These are phyloP conservation scores for Austroboletus rostrupii DNA, from an alignment of 1,284 basidiomycete genomes.

Conservation along the genomic window DNA sequence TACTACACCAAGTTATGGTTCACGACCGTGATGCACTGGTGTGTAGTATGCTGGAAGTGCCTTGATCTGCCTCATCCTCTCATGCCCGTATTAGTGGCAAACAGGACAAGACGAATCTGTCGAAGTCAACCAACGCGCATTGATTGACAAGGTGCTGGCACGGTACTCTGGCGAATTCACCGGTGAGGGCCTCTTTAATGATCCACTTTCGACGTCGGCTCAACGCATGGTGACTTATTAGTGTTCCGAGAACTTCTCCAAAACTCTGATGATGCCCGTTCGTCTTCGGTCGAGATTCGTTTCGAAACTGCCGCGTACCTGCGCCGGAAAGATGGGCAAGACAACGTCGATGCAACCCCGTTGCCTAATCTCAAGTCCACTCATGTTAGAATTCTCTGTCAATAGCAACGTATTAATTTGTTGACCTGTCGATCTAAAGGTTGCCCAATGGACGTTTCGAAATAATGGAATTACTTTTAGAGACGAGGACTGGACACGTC, in stretches of 20 bases:
- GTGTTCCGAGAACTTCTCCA: conserved; percentile 90
- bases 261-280: conserved; percentile 93
- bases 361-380: conserved; percentile 64
- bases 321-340: conserved; percentile 32
- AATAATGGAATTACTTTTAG: conserved; percentile 85
- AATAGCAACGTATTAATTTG: not conserved
- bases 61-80: not conserved
- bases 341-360: conserved; percentile 5
- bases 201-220: too few species aligned
- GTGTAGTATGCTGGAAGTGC: not conserved
- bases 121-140: conserved; percentile 90
- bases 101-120: conserved; percentile 67
- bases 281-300: conserved; percentile 75
- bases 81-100: conserved; percentile 49
- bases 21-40: conserved; percentile 14
- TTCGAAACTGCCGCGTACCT: conserved; percentile 68
- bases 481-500: conserved; percentile 82
- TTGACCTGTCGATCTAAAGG: conserved; percentile 35
- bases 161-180: conserved; percentile 93
- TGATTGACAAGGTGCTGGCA: conserved; percentile 91
- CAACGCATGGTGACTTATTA: conserved; percentile 14
- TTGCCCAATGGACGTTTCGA: conserved; percentile 75
- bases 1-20: conserved; percentile 1
- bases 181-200: conserved; percentile 32
- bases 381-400: conserved; percentile 28